Evolutionary conservation across 768 basidiomycete genomes (phyloP), one percentile per base, ranked within the genome.

Genomic region (Rubroboletus satanas): DNA sequence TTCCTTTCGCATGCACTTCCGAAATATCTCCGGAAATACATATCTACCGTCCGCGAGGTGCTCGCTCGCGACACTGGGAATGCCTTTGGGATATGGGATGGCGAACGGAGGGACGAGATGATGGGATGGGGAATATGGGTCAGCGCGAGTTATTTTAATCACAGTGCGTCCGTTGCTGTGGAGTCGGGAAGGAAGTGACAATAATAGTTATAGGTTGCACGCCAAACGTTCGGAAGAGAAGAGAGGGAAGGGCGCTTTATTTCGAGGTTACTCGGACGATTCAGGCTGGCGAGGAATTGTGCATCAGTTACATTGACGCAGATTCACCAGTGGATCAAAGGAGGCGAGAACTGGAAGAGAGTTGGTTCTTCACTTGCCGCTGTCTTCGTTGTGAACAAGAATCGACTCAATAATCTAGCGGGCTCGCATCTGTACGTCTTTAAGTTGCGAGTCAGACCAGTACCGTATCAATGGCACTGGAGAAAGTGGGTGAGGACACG

Each of bases 31-130:
- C 56, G 54, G 44, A 60, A 62, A 49, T 80, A 74, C 48, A 63
- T 79, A 5, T 76, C 72, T 10, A 74, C 75, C 9, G 74, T 82
- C 32, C 79, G 85, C n/a, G 77, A 73, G 2, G 69, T 84, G 10
- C 70, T 87, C 17, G 76, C 76, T 15, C 77, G 85, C 12, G 84
- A 87, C 55, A 77, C 79, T 23, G 84, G 85, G 21, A 87, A 87
- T 57, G 77, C 82, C 8, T 87, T 88, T 56, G 86, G 85, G 15
- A 78, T 88, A 44, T 87, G 82, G 82, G 83, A 87, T 56, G 64
- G 78, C 66, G 71, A 74, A 68, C 31, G 67, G 67, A 52, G 70
- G 71, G 55, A 72, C 46, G 83, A 84, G 67, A 82, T 85, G 84
- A 64, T 86, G 18, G 85, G 85, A 23, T 88, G 83, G 79, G 82